These are phyloP conservation scores for Ceratobasidium theobromae DNA, from an alignment of 1,284 basidiomycete genomes.

Conservation along the genomic window DNA sequence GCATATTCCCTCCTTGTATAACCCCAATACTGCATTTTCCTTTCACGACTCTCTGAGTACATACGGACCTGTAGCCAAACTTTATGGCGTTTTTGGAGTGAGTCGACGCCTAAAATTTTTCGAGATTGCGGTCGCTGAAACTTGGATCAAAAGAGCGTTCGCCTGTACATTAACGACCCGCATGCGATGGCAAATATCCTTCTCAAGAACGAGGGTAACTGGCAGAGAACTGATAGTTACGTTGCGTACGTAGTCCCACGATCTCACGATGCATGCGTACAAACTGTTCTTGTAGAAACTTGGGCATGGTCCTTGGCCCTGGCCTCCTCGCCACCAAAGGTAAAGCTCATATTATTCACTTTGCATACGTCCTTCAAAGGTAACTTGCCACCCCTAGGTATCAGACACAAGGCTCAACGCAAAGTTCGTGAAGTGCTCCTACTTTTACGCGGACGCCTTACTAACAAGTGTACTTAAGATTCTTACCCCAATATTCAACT, in stretches of 20 bases:
- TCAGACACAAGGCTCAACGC: slow-evolving; percentile 21
- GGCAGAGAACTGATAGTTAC: slow-evolving; percentile 27
- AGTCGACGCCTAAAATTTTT: not conserved
- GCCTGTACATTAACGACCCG: slow-evolving; percentile 15
- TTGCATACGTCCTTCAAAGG: not conserved
- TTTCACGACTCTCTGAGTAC: slow-evolving; percentile 20
- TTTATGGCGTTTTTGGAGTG: slow-evolving; percentile 27
- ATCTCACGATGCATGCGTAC: not conserved
- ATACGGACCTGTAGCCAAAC: slow-evolving; percentile 19
- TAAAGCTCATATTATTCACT: not conserved
- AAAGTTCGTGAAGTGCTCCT: not conserved
- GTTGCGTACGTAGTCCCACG: not conserved
- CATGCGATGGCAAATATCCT: slow-evolving; percentile 16
- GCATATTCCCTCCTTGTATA: slow-evolving; percentile 19
- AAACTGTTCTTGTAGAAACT: not conserved
- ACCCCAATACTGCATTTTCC: slow-evolving; percentile 2
- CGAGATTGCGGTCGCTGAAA: too few relatives aligned
- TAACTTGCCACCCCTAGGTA: not conserved
- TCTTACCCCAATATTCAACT: slow-evolving; percentile 18
- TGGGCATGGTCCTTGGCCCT: slow-evolving; percentile 18
- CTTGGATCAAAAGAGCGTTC: slow-evolving; percentile 21
- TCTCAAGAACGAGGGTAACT: slow-evolving; percentile 3
- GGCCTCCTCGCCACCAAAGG: slow-evolving; percentile 21
- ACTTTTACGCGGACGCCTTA: not conserved
- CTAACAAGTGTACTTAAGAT: not conserved